Evolutionary conservation across 1,284 basidiomycete species (phyloP).

Genomic region (Ceratobasidium theobromae): DNA sequence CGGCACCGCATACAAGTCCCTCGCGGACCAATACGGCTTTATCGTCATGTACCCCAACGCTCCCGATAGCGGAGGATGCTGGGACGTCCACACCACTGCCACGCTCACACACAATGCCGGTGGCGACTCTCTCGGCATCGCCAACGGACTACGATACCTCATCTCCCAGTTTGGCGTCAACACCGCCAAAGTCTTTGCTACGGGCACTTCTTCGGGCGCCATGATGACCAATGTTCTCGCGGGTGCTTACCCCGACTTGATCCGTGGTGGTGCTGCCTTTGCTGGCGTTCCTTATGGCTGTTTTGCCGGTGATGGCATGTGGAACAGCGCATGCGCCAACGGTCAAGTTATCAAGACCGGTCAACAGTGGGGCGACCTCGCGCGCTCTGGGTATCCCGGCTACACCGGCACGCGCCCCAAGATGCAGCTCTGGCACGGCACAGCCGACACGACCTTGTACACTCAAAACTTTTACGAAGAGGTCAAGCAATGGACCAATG

Average conservation of each 20-base stretch:
- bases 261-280: slow-evolving; percentile 52
- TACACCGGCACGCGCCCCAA: slow-evolving; percentile 56
- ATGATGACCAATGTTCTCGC: slow-evolving; percentile 63
- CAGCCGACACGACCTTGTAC: slow-evolving; percentile 54
- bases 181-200: slow-evolving; percentile 50
- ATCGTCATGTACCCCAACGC: slow-evolving; percentile 50
- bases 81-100: slow-evolving; percentile 54
- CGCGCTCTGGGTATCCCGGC: slow-evolving; percentile 51
- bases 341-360: slow-evolving; percentile 52
- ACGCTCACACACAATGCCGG: slow-evolving; percentile 58
- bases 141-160: slow-evolving; percentile 52
- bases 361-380: slow-evolving; percentile 54
- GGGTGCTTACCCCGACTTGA: slow-evolving; percentile 59
- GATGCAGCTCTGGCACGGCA: slow-evolving; percentile 59
- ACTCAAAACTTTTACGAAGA: slow-evolving; percentile 55
- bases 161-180: slow-evolving; percentile 54
- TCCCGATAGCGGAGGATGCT: slow-evolving; percentile 49
- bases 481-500: slow-evolving; percentile 53
- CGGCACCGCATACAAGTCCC: slow-evolving; percentile 52
- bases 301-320: slow-evolving; percentile 52
- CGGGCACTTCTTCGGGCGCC: slow-evolving; percentile 57
- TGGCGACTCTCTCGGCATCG: slow-evolving; percentile 57
- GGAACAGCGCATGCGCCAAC: slow-evolving; percentile 53
- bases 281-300: slow-evolving; percentile 59
- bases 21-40: slow-evolving; percentile 52